phyloP scores from a whole-genome alignment of 306 rosid species.

The Cucumis cinereus region DNA sequence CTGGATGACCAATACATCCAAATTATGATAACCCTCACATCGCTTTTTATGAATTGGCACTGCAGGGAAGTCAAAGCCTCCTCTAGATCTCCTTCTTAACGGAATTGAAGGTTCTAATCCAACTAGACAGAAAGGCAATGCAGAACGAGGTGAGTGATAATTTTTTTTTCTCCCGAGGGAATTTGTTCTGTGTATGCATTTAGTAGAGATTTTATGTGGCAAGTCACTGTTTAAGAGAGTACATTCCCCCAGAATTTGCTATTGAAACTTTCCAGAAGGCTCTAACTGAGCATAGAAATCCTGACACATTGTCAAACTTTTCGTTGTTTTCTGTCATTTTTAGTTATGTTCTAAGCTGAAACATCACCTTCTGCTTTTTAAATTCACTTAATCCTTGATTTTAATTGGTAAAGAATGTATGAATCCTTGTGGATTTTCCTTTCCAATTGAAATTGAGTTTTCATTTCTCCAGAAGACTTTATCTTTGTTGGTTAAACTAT shows the following conservation, averaged over 20 bases:
- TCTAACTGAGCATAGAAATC: conserved; percentile 94
- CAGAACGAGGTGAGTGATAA: background rate
- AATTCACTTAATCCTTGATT: background rate
- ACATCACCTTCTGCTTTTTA: background rate
- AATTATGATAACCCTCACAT: background rate
- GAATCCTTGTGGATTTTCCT: background rate
- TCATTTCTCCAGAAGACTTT: background rate
- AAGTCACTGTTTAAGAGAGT: background rate
- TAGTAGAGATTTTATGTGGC: background rate
- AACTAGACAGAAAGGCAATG: conserved; percentile 7
- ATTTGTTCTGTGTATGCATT: background rate
- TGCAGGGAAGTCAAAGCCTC: conserved; percentile 20
- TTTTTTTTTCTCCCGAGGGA: background rate
- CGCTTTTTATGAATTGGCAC: background rate
- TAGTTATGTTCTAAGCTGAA: background rate
- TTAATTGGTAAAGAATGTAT: background rate
- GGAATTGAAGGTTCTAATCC: conserved; percentile 12
- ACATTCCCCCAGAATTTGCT: conserved; percentile 16
- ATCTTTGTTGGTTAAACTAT: background rate
- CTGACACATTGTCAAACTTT: conserved; percentile 43
- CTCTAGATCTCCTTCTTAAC: background rate
- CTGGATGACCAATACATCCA: background rate
- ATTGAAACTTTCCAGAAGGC: conserved; percentile 87
- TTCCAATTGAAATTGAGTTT: background rate
- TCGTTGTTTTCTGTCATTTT: background rate